Evolutionary conservation across 2,329 filamentous ascomycete genomes (phyloP).

Genomic region (Fusarium cicatricum): DNA sequence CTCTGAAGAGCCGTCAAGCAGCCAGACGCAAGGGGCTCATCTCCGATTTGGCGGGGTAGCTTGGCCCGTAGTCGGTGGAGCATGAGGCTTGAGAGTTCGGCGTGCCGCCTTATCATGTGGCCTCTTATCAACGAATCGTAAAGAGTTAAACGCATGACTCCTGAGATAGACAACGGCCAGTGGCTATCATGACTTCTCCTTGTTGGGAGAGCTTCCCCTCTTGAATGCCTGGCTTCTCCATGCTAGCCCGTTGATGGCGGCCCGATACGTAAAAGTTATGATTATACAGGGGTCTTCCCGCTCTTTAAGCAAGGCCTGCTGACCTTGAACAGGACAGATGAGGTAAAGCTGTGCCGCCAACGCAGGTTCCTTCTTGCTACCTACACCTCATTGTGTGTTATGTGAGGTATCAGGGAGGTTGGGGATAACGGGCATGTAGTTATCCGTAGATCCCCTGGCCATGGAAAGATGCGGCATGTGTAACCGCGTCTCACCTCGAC

Average conservation of each 20-base stretch:
- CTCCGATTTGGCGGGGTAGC: slow-evolving; percentile 42
- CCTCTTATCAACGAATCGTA: slow-evolving; percentile 39
- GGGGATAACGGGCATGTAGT: slow-evolving; percentile 3
- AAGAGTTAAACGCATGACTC: slow-evolving; percentile 17
- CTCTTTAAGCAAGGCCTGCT: slow-evolving; percentile 17
- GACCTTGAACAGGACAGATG: slow-evolving; percentile 28
- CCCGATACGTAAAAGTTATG: slow-evolving; percentile 34
- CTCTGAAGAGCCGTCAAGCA: no score
- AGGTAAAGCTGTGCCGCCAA: slow-evolving; percentile 18
- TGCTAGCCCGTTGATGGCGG: slow-evolving; percentile 26
- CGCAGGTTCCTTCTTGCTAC: slow-evolving; percentile 23
- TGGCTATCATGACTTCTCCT: slow-evolving; percentile 36
- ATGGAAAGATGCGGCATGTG: slow-evolving; percentile 26
- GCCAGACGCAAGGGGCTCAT: slow-evolving; percentile 32
- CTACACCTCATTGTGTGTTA: slow-evolving; percentile 31
- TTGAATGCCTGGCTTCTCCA: slow-evolving; percentile 1
- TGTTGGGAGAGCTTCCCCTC: slow-evolving; percentile 33
- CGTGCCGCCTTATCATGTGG: slow-evolving; percentile 38
- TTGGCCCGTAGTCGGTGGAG: slow-evolving; percentile 31
- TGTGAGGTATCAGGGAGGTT: slow-evolving; percentile 21
- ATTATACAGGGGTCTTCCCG: slow-evolving; percentile 29
- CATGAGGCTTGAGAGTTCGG: slow-evolving; percentile 29
- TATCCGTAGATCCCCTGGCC: slow-evolving; percentile 20
- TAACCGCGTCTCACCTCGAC: slow-evolving; percentile 29
- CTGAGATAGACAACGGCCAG: slow-evolving; percentile 20